Evolutionary conservation across 1,284 basidiomycete species (phyloP), one percentile per base, ranked within the genome.

Genomic region (Trichosporon ovoides): DNA sequence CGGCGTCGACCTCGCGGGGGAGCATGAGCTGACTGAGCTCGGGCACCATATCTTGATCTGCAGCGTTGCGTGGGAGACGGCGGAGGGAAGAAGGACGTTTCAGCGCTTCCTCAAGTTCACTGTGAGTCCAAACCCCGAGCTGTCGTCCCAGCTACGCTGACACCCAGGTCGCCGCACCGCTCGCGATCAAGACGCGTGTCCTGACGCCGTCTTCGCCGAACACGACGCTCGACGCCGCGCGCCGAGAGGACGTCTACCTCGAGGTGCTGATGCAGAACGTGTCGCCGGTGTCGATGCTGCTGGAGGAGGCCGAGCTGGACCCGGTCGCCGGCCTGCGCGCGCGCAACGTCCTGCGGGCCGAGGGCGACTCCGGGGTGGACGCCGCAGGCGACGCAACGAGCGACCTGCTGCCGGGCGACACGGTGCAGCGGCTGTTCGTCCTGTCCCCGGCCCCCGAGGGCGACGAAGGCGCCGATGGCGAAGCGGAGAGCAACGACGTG

Each of bases 101-200:
- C 83, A 87, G 60, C 89, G 91, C 70, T 92, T 89, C 77, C 89
- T 91, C 79, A 92, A 91, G 74, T 93, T 92, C 73, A 84, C 83
- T 38, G 90, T 91, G 70, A 73, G 87, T 82, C 20, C 18, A n/a
- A 13, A 7, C 16, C 3, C 43, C 18, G 20, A 20, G 43, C 7
- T 22, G 43, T 19, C 28, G 22, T 24, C 28, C 9, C 19, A 11
- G 16, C 38, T 28, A 35, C 16, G 40, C 56, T 60, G 36, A 64
- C 56, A 2, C 50, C 52, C 65, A 91, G 89, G 88, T 90, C 11
- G 87, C 86, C 12, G 91, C 92, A 65, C 91, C 90, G 1, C 78
- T 94, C 7, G 88, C 88, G 1, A 91, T 93, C 61, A 92, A 92
- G 77, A 92, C 90, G 11, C 91, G 91, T 74, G 88, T 92, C 0